phyloP scores from a whole-genome alignment of 23 red algal species.

The Pyropia haitanensis region DNA sequence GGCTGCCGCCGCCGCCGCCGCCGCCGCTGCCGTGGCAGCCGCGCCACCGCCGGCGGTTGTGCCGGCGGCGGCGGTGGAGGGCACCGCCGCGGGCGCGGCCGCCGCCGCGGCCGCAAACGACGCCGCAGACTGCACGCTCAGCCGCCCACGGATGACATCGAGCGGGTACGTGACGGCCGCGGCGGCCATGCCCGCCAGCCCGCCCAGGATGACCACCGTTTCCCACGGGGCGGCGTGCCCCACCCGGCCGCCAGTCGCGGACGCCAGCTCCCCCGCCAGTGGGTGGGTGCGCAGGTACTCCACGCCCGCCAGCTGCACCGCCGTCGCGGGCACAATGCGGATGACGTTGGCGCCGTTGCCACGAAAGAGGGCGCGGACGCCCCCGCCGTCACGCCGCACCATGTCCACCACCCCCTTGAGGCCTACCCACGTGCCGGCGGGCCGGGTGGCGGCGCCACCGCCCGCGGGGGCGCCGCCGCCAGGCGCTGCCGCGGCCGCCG shows the following conservation, averaged over 20 bases:
- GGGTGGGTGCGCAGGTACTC: slow-evolving; percentile 12
- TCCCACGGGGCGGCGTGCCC: background rate
- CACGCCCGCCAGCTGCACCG: slow-evolving; percentile 68
- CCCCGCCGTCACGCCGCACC: slow-evolving; percentile 46
- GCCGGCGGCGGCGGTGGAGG: no score
- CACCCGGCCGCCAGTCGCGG: background rate
- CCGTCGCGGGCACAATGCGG: slow-evolving; percentile 74
- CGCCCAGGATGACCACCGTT: slow-evolving; percentile 20
- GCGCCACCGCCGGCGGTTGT: no score
- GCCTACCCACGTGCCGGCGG: no score
- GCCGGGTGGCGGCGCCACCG: background rate
- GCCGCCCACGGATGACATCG: slow-evolving; percentile 63
- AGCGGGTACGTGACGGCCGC: slow-evolving; percentile 62
- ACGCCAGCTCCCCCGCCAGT: slow-evolving; percentile 15
- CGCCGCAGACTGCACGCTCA: slow-evolving; percentile 54
- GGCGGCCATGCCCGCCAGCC: slow-evolving; percentile 54
- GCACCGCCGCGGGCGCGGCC: no score
- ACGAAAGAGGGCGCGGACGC: slow-evolving; percentile 47
- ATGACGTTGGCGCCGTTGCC: slow-evolving; percentile 90
- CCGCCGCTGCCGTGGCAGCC: no score
- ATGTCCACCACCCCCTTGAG: slow-evolving; percentile 36
- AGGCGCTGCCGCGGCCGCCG: background rate
- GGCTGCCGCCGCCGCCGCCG: no score
- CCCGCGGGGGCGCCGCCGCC: no score
- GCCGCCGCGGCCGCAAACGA: slow-evolving; percentile 10